phyloP scores from a whole-genome alignment of 1,139 yeast genomes.

The Kurtzmaniella quercitrusa region DNA sequence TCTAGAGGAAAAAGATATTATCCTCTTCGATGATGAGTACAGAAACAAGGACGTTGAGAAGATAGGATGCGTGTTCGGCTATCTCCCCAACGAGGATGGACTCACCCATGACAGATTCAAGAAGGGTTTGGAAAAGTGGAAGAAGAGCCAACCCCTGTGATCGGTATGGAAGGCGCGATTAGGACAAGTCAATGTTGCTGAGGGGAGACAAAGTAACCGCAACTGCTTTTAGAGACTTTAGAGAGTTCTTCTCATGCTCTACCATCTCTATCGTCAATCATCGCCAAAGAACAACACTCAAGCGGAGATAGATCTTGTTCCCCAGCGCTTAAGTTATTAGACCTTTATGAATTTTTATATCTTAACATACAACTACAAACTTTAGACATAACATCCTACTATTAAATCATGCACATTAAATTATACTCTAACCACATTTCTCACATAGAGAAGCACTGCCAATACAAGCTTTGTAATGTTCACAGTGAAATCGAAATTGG shows the following conservation, averaged over 20 bases:
- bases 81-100: slow-evolving; percentile 46
- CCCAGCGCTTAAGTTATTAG: background rate
- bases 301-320: too few species aligned
- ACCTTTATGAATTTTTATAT: background rate
- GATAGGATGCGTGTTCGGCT: slow-evolving; percentile 58
- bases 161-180: background rate
- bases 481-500: slow-evolving; percentile 16
- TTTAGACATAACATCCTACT: background rate
- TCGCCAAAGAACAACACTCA: too few species aligned
- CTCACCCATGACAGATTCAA: slow-evolving; percentile 47
- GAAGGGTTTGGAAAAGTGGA: slow-evolving; percentile 39
- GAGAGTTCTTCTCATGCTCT: too few species aligned
- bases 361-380: background rate
- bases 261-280: too few species aligned
- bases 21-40: slow-evolving; percentile 66
- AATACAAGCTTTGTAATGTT: slow-evolving; percentile 18
- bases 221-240: too few species aligned
- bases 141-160: slow-evolving; percentile 6
- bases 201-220: background rate
- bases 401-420: background rate
- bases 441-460: slow-evolving; percentile 5
- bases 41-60: slow-evolving; percentile 62
- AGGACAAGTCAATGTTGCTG: background rate
- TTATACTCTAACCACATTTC: slow-evolving; percentile 2
- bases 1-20: slow-evolving; percentile 46